These are phyloP conservation scores for Sphenostylis stenocarpa DNA, from an alignment of 306 rosid genomes.

Conservation along the genomic window DNA sequence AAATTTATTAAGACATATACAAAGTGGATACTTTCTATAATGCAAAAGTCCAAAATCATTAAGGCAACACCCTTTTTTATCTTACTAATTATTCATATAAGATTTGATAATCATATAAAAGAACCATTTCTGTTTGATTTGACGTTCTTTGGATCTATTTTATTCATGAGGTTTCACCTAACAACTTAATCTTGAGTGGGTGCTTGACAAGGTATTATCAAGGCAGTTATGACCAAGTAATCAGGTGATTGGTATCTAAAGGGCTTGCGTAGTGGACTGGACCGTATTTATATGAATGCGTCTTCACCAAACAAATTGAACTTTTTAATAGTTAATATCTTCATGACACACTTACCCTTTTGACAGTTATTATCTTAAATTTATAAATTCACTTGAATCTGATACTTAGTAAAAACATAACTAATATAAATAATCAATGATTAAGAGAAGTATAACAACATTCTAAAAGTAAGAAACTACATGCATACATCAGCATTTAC, in stretches of 20 bases:
- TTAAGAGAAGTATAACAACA: not conserved
- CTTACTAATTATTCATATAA: slow-evolving; percentile 2
- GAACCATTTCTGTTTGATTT: not conserved
- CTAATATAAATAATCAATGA: not conserved
- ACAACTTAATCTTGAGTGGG: not conserved
- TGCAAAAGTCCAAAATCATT: not conserved
- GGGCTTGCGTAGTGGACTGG: not conserved
- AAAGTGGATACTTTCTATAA: not conserved
- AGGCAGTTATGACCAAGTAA: not conserved
- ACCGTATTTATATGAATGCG: not conserved
- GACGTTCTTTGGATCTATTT: not conserved
- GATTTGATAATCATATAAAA: not conserved
- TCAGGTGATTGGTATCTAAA: not conserved
- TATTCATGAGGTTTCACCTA: not conserved
- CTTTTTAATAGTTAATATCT: too few relatives aligned
- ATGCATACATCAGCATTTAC: slow-evolving; percentile 19
- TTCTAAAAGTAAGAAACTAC: not conserved
- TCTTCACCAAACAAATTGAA: too few relatives aligned
- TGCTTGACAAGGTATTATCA: not conserved
- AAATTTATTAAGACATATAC: slow-evolving; percentile 8
- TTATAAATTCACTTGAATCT: slow-evolving; percentile 12
- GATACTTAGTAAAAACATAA: slow-evolving; percentile 15
- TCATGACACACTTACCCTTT: too few relatives aligned
- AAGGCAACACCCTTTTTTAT: not conserved
- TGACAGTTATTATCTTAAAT: not conserved